A percentile compares a stretch with the other conserved stretches of the same genome.
Evolutionary conservation across 2,329 filamentous ascomycete genomes (phyloP).

Genomic region (Fusarium sublunatum): DNA sequence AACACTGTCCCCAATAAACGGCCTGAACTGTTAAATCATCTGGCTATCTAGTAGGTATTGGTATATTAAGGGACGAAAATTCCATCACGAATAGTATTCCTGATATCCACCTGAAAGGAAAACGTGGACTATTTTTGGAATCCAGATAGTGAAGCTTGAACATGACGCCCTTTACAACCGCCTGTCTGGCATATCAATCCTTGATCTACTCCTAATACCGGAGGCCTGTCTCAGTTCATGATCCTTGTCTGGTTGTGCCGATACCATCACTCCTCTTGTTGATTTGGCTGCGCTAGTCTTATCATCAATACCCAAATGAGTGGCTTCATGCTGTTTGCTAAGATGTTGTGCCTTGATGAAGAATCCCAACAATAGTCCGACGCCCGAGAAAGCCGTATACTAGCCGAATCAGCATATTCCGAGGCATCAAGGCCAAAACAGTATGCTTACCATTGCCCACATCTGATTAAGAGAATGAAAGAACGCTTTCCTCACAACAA

Average conservation of each 20-base stretch:
- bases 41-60: too few species aligned
- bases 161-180: too few species aligned
- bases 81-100: too few species aligned
- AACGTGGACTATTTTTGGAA: too few species aligned
- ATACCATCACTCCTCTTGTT: background rate
- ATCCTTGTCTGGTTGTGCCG: background rate
- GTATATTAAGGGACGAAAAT: too few species aligned
- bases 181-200: background rate
- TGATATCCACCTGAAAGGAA: too few species aligned
- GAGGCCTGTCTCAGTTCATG: background rate
- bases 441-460: constrained; percentile 46
- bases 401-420: constrained; percentile 4
- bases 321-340: constrained; percentile 38
- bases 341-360: constrained; percentile 41
- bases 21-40: too few species aligned
- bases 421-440: too few species aligned
- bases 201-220: background rate
- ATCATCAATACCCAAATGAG: constrained; percentile 29
- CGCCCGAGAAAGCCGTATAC: constrained; percentile 37
- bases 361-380: constrained; percentile 33
- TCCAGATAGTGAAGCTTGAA: too few species aligned
- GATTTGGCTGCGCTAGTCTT: background rate
- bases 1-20: too few species aligned
- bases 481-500: constrained; percentile 42
- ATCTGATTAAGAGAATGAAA: constrained; percentile 41